Percentiles rank a stretch among this genome's conserved stretches.
Conservation (phyloP, 305 asterid species). For the Caryopteris hybrid region DNA sequence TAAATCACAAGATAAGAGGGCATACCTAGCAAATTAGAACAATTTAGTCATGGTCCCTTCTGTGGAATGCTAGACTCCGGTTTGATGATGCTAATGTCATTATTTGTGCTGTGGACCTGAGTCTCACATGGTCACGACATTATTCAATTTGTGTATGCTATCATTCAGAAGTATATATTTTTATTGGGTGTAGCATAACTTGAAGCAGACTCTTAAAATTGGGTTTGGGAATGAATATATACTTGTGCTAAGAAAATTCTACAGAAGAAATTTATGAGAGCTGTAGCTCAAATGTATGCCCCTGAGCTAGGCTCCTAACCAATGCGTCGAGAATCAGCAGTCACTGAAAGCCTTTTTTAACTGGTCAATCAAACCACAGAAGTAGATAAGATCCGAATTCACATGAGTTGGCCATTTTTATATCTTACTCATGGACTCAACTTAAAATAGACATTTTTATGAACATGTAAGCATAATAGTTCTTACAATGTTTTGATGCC, state of each 20-base stretch:
- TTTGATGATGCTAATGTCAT: not conserved
- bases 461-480: not conserved
- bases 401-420: not conserved
- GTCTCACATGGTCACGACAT: not conserved
- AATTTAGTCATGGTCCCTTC: not conserved
- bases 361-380: conserved; percentile 5
- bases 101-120: not conserved
- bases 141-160: not conserved
- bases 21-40: not conserved
- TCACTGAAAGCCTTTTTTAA: not conserved
- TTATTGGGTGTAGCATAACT: not conserved
- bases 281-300: not conserved
- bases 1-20: not conserved
- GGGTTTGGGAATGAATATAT: not conserved
- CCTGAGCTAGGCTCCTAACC: not conserved
- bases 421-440: not conserved
- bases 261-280: not conserved
- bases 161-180: not conserved
- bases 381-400: not conserved
- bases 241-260: too few species aligned
- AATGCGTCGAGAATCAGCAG: not conserved
- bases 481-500: not conserved
- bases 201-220: not conserved
- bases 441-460: not conserved
- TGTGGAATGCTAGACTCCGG: not conserved